Evolutionary conservation across 768 basidiomycete species (phyloP).

Genomic region (Trametes elegans): DNA sequence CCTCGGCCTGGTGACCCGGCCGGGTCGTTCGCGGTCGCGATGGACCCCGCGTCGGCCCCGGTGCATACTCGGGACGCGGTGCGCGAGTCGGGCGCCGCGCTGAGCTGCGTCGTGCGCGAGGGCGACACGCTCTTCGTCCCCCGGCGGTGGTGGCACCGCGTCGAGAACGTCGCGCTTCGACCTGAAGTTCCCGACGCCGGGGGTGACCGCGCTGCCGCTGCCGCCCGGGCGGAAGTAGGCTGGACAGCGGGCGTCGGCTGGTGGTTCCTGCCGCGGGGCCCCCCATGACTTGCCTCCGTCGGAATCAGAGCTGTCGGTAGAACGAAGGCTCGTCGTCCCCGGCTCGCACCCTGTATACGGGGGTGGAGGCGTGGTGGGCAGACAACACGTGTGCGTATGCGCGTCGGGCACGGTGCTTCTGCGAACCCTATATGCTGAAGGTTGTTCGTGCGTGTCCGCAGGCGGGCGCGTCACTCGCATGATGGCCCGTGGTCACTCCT

Average conservation of each 20-base stretch:
- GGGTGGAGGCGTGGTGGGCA: neutral
- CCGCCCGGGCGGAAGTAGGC: neutral
- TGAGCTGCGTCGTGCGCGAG: constrained; percentile 22
- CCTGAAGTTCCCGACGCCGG: no score
- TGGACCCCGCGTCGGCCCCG: constrained; percentile 3
- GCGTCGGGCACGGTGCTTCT: neutral
- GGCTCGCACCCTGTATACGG: neutral
- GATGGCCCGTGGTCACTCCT: neutral
- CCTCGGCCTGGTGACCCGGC: neutral
- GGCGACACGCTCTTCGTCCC: constrained; percentile 28
- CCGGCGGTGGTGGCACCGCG: constrained; percentile 28
- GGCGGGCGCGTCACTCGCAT: neutral
- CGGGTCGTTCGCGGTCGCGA: neutral
- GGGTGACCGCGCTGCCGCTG: no score
- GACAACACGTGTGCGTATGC: neutral
- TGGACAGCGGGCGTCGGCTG: constrained; percentile 28
- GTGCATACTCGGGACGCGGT: constrained; percentile 9
- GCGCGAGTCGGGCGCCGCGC: neutral
- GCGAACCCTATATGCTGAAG: constrained; percentile 9
- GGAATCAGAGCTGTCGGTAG: no score
- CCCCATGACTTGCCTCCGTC: neutral
- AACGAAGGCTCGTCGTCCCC: neutral
- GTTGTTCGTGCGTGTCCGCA: constrained; percentile 2
- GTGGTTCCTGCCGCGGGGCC: constrained; percentile 25
- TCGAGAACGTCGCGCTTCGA: constrained; percentile 23